Conservation (phyloP, 1,284 basidiomycete species). For the Puccinia sorghi region DNA sequence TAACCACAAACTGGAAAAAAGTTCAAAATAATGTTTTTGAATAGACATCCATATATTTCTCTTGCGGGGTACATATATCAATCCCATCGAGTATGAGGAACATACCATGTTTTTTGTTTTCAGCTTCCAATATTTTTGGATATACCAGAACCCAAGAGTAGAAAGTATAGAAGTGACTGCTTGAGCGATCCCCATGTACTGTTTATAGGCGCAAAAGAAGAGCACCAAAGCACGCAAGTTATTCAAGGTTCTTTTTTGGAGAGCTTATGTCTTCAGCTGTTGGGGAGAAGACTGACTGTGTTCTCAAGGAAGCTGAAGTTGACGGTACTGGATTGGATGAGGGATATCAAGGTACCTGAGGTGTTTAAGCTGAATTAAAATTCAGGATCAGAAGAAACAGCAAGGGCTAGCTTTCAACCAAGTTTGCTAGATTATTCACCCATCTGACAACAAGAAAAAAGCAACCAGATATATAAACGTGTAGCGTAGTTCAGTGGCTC, state of each 20-base stretch:
- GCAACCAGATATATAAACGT: conserved; percentile 44
- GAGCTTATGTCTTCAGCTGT: neutral
- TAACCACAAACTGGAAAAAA: conserved; percentile 36
- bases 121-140: conserved; percentile 48
- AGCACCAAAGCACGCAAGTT: conserved; percentile 7
- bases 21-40: neutral
- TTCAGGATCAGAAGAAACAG: neutral
- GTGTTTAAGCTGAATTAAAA: conserved; percentile 37
- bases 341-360: conserved; percentile 41
- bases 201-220: neutral
- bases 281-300: conserved; percentile 22
- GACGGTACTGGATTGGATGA: conserved; percentile 39
- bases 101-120: conserved; percentile 43
- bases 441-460: conserved; percentile 49
- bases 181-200: conserved; percentile 50
- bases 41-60: too few relatives aligned
- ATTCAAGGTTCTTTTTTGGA: neutral
- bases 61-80: too few relatives aligned
- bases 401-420: neutral
- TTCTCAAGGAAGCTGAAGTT: conserved; percentile 43
- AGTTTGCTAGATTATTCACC: conserved; percentile 3
- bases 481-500: conserved; percentile 23
- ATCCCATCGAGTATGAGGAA: neutral
- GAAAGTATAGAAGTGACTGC: conserved; percentile 49
- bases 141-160: conserved; percentile 40